Conservation (phyloP, 371 early-diverging fungal species). For the Rhizoclosmatium hyalinum region DNA sequence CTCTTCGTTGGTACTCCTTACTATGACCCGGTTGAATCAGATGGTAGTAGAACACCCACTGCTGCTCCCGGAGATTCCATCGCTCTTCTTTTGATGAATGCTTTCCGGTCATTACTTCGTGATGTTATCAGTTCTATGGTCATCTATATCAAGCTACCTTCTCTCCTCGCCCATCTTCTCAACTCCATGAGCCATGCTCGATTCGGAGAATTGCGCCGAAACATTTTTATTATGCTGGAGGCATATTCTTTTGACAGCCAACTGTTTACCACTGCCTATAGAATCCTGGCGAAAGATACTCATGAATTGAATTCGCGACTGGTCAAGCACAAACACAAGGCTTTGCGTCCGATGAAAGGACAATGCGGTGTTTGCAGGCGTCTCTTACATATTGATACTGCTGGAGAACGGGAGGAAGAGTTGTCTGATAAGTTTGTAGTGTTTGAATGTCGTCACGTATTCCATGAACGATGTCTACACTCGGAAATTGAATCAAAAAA, state of each 20-base stretch:
- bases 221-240: constrained; percentile 78
- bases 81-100: constrained; percentile 35
- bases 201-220: constrained; percentile 76
- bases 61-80: background rate
- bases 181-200: constrained; percentile 66
- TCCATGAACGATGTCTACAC: constrained; percentile 44
- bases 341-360: constrained; percentile 40
- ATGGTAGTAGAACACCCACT: constrained; percentile 20
- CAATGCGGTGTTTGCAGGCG: constrained; percentile 46
- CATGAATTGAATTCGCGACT: constrained; percentile 24
- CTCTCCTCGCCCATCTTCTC: constrained; percentile 69
- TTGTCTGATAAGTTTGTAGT: constrained; percentile 31
- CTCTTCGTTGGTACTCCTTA: constrained; percentile 6
- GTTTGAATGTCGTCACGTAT: constrained; percentile 44
- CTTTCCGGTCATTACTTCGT: constrained; percentile 14
- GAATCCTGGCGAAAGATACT: constrained; percentile 44
- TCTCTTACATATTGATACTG: constrained; percentile 41
- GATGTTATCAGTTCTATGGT: constrained; percentile 40
- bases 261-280: constrained; percentile 73
- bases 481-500: constrained; percentile 24
- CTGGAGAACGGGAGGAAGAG: constrained; percentile 22
- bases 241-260: constrained; percentile 79
- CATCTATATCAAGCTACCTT: constrained; percentile 70
- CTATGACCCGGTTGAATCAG: background rate
- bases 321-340: constrained; percentile 4